These are phyloP conservation scores for Lophiostoma macrostomum DNA, from an alignment of 495 filamentous ascomycete species.

Conservation along the genomic window DNA sequence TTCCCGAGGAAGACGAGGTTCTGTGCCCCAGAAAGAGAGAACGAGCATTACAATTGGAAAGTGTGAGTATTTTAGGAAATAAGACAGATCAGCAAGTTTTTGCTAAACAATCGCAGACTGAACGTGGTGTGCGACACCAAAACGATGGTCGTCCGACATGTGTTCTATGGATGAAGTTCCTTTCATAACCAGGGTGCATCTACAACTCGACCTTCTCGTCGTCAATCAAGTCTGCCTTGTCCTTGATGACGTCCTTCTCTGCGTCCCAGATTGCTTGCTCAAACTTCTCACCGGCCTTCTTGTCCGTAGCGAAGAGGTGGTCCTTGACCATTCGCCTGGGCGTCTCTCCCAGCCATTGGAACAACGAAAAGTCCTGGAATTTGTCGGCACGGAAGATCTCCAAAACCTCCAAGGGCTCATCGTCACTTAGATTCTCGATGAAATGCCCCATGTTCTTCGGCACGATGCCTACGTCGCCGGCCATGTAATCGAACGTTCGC, in stretches of 20 bases:
- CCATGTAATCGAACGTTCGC: slow-evolving; percentile 69
- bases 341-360: slow-evolving; percentile 68
- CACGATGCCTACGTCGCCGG: slow-evolving; percentile 72
- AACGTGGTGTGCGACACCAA: slow-evolving; percentile 5
- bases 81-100: not conserved
- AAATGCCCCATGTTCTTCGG: slow-evolving; percentile 64
- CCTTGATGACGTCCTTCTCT: slow-evolving; percentile 40
- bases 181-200: not conserved
- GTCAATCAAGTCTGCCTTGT: slow-evolving; percentile 1
- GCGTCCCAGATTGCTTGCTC: slow-evolving; percentile 53
- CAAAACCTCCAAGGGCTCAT: slow-evolving; percentile 61
- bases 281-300: slow-evolving; percentile 54
- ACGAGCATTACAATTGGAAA: not conserved
- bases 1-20: slow-evolving; percentile 10
- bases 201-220: slow-evolving; percentile 13
- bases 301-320: slow-evolving; percentile 56
- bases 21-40: not conserved
- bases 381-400: slow-evolving; percentile 66
- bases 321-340: slow-evolving; percentile 60
- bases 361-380: slow-evolving; percentile 65
- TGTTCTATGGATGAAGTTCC: not conserved
- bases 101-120: not conserved
- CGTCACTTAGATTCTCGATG: slow-evolving; percentile 69
- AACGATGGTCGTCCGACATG: not conserved
- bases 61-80: not conserved